A percentile compares a stretch with the other conserved stretches of the same genome.
These are phyloP conservation scores for Diplodia mutila DNA, from an alignment of 2,329 filamentous ascomycete genomes.

Conservation along the genomic window DNA sequence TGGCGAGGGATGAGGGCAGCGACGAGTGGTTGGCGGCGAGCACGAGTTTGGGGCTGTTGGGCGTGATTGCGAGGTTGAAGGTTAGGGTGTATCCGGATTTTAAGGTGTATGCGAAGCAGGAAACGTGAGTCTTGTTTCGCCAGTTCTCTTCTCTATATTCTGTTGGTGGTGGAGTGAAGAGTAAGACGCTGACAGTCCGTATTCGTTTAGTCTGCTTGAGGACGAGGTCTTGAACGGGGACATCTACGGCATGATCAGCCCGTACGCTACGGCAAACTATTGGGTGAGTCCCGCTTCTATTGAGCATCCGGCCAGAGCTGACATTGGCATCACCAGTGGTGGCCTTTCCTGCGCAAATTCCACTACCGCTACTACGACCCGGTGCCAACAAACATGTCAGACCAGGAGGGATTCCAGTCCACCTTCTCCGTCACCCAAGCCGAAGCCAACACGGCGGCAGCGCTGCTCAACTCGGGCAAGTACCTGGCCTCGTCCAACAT, in stretches of 20 bases:
- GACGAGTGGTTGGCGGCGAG: conserved; percentile 59
- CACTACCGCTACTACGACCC: conserved; percentile 59
- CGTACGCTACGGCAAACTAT: conserved; percentile 57
- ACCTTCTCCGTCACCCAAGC: conserved; percentile 55
- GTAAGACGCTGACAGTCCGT: neutral
- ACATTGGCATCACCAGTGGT: conserved; percentile 42
- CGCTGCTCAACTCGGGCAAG: conserved; percentile 54
- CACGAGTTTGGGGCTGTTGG: conserved; percentile 55
- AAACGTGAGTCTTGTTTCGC: conserved; percentile 45
- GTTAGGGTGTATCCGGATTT: conserved; percentile 57
- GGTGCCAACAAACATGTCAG: conserved; percentile 45
- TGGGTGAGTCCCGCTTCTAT: conserved; percentile 39
- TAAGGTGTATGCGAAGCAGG: conserved; percentile 56
- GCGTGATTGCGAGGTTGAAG: conserved; percentile 54
- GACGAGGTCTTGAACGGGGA: conserved; percentile 55
- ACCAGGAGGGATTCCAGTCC: conserved; percentile 56
- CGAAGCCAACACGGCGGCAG: conserved; percentile 48
- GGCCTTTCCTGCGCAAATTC: conserved; percentile 57
- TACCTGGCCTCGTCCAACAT: conserved; percentile 53
- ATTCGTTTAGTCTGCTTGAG: conserved; percentile 39
- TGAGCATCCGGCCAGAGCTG: neutral
- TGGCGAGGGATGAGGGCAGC: conserved; percentile 48
- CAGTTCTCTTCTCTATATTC: too few relatives aligned
- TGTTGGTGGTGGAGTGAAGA: neutral
- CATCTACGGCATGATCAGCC: conserved; percentile 55